Evolutionary conservation across 768 basidiomycete species (phyloP).

Genomic region (Hemileccinum rubropunctum): DNA sequence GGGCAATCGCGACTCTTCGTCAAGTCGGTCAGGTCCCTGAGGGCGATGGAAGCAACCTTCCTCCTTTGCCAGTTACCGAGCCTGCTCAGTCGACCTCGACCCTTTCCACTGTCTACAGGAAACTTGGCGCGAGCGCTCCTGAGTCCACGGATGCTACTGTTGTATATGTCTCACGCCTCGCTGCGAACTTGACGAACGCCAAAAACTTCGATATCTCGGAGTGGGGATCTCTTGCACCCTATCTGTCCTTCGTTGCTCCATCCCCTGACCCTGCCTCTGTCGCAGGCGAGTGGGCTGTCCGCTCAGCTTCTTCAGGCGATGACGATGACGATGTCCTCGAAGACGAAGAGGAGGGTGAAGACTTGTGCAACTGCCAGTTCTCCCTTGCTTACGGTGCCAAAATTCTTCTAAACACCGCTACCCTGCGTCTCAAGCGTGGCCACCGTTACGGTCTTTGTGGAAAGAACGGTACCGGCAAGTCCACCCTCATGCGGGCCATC

Average conservation of each 20-base stretch:
- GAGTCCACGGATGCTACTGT: slow-evolving; percentile 55
- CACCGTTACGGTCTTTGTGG: slow-evolving; percentile 99
- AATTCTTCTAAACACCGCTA: slow-evolving; percentile 95
- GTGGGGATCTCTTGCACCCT: slow-evolving; percentile 82
- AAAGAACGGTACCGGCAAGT: slow-evolving; percentile 98
- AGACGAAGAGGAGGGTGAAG: slow-evolving; percentile 98
- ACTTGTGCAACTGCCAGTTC: slow-evolving; percentile 98
- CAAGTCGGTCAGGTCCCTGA: slow-evolving; percentile 90
- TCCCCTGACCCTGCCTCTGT: slow-evolving; percentile 65
- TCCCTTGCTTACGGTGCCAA: slow-evolving; percentile 98
- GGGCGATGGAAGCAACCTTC: slow-evolving; percentile 86
- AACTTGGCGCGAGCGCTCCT: slow-evolving; percentile 60
- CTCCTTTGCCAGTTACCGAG: slow-evolving; percentile 78
- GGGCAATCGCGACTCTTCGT: slow-evolving; percentile 93
- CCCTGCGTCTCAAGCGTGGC: slow-evolving; percentile 95
- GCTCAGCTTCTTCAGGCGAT: slow-evolving; percentile 75
- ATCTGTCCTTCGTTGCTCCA: slow-evolving; percentile 63
- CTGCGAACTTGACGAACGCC: slow-evolving; percentile 80
- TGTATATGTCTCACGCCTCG: slow-evolving; percentile 74
- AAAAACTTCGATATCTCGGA: slow-evolving; percentile 91
- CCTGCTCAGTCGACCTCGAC: slow-evolving; percentile 60
- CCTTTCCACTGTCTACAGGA: slow-evolving; percentile 82
- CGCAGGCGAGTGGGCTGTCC: slow-evolving; percentile 84
- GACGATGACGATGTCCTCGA: slow-evolving; percentile 68
- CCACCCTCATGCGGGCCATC: slow-evolving; percentile 90